These are phyloP conservation scores for Xylaria sp. DNA, from an alignment of 2,329 filamentous ascomycete genomes.

Conservation along the genomic window DNA sequence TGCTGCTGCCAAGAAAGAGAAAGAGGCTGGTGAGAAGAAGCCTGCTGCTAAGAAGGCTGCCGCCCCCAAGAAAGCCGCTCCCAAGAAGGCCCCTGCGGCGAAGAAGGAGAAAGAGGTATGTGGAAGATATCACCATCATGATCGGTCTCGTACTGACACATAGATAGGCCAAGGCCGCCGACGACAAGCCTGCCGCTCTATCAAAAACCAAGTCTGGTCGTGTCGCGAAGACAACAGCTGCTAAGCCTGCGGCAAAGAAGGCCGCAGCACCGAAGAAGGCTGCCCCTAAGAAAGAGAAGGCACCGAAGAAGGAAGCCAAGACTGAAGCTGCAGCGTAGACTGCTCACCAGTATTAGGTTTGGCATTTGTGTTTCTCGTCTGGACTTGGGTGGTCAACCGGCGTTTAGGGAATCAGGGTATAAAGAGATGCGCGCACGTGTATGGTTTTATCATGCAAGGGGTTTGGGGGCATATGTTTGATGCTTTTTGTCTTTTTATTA, in stretches of 20 bases:
- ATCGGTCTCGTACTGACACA: constrained; percentile 35
- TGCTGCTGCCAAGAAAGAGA: constrained; percentile 58
- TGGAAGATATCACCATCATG: constrained; percentile 23
- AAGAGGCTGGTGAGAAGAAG: constrained; percentile 72
- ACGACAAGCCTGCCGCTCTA: constrained; percentile 58
- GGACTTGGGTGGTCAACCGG: constrained; percentile 47
- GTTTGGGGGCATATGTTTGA: constrained; percentile 45
- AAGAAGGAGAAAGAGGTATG: constrained; percentile 53
- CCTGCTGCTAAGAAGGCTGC: constrained; percentile 75
- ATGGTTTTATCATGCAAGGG: constrained; percentile 45
- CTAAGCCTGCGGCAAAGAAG: constrained; percentile 54
- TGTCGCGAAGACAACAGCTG: constrained; percentile 76
- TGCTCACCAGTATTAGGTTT: constrained; percentile 44
- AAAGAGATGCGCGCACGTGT: constrained; percentile 47
- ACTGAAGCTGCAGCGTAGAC: constrained; percentile 46
- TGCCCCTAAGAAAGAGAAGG: constrained; percentile 56
- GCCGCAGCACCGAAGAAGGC: constrained; percentile 58
- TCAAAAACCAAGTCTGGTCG: constrained; percentile 81
- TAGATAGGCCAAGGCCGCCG: constrained; percentile 61
- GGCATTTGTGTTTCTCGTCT: constrained; percentile 51
- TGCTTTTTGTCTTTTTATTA: constrained; percentile 39
- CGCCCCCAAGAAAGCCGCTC: constrained; percentile 54
- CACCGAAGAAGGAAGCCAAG: constrained; percentile 55
- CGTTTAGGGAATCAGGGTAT: constrained; percentile 50
- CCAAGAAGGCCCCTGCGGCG: constrained; percentile 56